phyloP scores from a whole-genome alignment of 176 grass and related monocot species.

The Bonia amplexicaulis region DNA sequence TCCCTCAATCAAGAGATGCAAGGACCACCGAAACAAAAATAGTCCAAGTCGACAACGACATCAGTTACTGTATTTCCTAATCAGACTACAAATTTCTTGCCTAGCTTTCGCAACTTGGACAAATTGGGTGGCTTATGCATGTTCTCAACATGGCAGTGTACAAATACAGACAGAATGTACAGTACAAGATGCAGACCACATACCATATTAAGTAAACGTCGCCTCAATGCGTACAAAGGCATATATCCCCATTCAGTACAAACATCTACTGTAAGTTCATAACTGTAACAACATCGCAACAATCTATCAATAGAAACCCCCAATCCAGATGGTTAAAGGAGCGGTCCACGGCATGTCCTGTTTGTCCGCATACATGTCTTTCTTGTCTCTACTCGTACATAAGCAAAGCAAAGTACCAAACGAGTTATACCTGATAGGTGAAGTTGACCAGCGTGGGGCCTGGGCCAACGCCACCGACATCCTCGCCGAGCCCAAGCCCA shows the following conservation, averaged over 20 bases:
- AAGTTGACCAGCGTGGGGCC: slow-evolving; percentile 76
- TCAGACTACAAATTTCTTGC: background rate
- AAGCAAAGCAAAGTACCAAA: slow-evolving; percentile 16
- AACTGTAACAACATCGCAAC: background rate
- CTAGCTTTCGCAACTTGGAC: background rate
- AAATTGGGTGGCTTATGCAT: background rate
- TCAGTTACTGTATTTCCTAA: background rate
- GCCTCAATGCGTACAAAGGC: background rate
- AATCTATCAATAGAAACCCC: background rate
- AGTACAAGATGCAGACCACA: no score
- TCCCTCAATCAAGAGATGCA: background rate
- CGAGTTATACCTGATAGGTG: slow-evolving; percentile 55
- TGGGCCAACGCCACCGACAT: slow-evolving; percentile 46
- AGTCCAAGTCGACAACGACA: background rate
- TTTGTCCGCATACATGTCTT: background rate
- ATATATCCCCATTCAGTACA: background rate
- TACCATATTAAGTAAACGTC: no score
- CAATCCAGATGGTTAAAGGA: slow-evolving; percentile 6
- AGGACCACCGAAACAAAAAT: background rate
- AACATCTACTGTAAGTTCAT: background rate
- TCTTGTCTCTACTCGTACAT: background rate
- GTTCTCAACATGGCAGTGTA: background rate
- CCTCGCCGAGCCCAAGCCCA: background rate
- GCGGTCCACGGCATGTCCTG: background rate
- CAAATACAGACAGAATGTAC: background rate